Evolutionary conservation across 768 basidiomycete genomes (phyloP), one percentile per base, ranked within the genome.

Genomic region (Amanita inopinata): DNA sequence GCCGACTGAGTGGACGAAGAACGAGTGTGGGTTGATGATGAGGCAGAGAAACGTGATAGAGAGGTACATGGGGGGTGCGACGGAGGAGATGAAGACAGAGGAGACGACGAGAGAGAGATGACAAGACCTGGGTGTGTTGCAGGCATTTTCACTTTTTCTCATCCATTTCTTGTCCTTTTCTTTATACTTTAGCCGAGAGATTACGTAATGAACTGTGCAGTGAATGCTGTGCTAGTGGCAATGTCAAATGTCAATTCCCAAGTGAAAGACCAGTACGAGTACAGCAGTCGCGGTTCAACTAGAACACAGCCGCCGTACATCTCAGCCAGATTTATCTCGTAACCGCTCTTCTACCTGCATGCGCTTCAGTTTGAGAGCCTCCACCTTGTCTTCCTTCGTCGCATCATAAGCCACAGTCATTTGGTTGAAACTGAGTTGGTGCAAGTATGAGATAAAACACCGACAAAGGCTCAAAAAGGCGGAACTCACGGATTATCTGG

Each of bases 401-500:
- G 92, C 90, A 51, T 97, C 87, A 54, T 90, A 92, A 0, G 81
- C 61, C 20, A 91, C 73, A 0, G 71, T 73, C 0, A 66, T 67
- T 61, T 94, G 91, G 60, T 94, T 94, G 69, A 85, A 94, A 33
- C 88, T 91, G 51, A n/a, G 7, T 28, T 25, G 17, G n/a, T 14
- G n/a, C 20, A 15, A 6, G 14, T 15, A 8, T 37, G n/a, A n/a
- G n/a, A n/a, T n/a, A n/a, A n/a, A n/a, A n/a, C n/a, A n/a, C n/a
- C n/a, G n/a, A n/a, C n/a, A n/a, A n/a, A n/a, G n/a, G n/a, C n/a
- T n/a, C n/a, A n/a, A n/a, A n/a, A n/a, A n/a, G n/a, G n/a, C n/a
- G n/a, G n/a, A n/a, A 61, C 83, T 56, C 63, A 93, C 91, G 92
- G 87, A 61, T 96, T 96, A 48, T 96, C 92, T 0, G 91, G 88